These are phyloP conservation scores for Stachybotrys chartarum DNA, from an alignment of 2,329 filamentous ascomycete genomes.

Conservation along the genomic window DNA sequence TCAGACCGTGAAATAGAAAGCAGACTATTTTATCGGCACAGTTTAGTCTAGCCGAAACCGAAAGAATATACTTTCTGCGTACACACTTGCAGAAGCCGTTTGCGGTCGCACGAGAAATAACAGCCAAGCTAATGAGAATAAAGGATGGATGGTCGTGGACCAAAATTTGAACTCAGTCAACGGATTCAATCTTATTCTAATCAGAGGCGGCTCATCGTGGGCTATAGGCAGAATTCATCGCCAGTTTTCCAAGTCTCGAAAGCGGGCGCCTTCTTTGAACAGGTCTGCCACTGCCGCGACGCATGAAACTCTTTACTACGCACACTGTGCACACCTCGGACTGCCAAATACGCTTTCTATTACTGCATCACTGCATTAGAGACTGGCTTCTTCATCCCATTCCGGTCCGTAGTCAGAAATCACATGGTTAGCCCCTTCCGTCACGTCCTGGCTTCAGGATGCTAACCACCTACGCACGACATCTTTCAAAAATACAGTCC, in stretches of 20 bases:
- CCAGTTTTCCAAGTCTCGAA: not conserved
- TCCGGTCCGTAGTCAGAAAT: too few relatives aligned
- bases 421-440: too few relatives aligned
- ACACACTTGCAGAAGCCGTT: too few relatives aligned
- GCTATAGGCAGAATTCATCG: not conserved
- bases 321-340: too few relatives aligned
- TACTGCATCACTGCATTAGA: too few relatives aligned
- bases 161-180: not conserved
- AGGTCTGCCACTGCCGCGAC: not conserved
- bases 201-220: not conserved
- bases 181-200: too few relatives aligned
- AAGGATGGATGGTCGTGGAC: not conserved
- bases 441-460: too few relatives aligned
- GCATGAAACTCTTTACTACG: not conserved
- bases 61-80: not conserved
- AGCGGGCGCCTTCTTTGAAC: not conserved
- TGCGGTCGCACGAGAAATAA: not conserved
- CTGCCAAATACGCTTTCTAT: too few relatives aligned
- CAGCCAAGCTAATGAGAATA: not conserved
- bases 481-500: too few relatives aligned
- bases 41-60: not conserved
- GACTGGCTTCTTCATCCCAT: too few relatives aligned
- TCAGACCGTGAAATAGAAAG: not conserved
- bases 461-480: too few relatives aligned
- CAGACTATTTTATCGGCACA: not conserved